phyloP scores from a whole-genome alignment of 257 asterid species.

The Knoxia roxburghii region DNA sequence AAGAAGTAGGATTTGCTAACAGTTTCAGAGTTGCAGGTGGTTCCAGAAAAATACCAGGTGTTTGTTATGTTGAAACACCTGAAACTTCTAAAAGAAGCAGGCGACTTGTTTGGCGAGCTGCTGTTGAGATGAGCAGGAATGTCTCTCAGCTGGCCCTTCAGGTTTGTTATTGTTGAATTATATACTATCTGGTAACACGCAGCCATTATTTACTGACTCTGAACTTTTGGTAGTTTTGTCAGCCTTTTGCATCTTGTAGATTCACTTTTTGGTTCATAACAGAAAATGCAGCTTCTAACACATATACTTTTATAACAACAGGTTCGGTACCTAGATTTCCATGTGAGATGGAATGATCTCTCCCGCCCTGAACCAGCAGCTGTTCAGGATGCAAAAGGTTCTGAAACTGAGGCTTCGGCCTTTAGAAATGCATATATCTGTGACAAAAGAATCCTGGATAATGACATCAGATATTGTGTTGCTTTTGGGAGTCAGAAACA shows the following conservation, averaged over 20 bases:
- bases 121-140: conserved; percentile 71
- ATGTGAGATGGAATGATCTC: conserved; percentile 78
- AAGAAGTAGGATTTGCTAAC: conserved; percentile 16
- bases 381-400: conserved; percentile 62
- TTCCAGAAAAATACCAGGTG: conserved; percentile 43
- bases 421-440: conserved; percentile 69
- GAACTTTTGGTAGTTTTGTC: conserved; percentile 12
- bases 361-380: conserved; percentile 53
- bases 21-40: conserved; percentile 51
- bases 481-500: conserved; percentile 74
- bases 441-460: conserved; percentile 44
- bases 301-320: conserved; percentile 27
- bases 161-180: conserved; percentile 33
- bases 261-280: background rate
- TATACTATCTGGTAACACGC: conserved; percentile 3
- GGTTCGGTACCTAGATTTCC: conserved; percentile 73
- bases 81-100: conserved; percentile 59
- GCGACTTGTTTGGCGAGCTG: conserved; percentile 73
- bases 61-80: conserved; percentile 51
- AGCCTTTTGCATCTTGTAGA: background rate
- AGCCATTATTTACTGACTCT: conserved; percentile 11
- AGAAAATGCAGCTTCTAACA: background rate
- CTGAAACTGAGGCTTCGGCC: conserved; percentile 65
- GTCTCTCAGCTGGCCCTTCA: conserved; percentile 75
- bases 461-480: conserved; percentile 56